phyloP scores from a whole-genome alignment of 192 early-diverging fungal species.

The Linnemannia zychae region DNA sequence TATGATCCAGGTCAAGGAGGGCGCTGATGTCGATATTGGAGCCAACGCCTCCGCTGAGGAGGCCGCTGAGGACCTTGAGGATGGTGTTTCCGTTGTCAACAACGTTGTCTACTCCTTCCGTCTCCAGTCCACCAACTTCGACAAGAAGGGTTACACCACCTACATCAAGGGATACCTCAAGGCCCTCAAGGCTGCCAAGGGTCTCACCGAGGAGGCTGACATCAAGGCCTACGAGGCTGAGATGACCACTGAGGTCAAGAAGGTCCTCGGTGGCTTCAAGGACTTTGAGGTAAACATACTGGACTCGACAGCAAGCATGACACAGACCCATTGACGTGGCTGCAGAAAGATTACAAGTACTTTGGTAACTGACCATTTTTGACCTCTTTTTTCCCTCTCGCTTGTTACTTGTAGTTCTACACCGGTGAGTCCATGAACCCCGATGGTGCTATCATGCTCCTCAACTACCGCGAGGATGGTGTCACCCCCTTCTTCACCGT shows the following conservation, averaged over 20 bases:
- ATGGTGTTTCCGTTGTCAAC: conserved; percentile 77
- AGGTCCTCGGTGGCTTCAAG: conserved; percentile 84
- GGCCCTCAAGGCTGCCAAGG: conserved; percentile 76
- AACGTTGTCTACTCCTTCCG: conserved; percentile 88
- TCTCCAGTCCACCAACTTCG: conserved; percentile 80
- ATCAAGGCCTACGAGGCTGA: conserved; percentile 75
- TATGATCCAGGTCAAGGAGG: conserved; percentile 68
- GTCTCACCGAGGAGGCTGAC: conserved; percentile 67
- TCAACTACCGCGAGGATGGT: conserved; percentile 97
- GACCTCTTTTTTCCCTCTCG: not conserved
- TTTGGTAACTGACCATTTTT: not conserved
- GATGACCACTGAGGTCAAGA: conserved; percentile 77
- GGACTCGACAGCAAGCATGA: not conserved
- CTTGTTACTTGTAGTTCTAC: conserved; percentile 83
- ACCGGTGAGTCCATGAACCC: conserved; percentile 89
- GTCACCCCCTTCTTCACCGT: conserved; percentile 92
- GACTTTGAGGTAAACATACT: conserved; percentile 49
- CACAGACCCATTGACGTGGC: too few species aligned
- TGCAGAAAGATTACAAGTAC: too few species aligned
- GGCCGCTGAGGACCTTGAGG: conserved; percentile 76
- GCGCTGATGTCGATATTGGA: conserved; percentile 87
- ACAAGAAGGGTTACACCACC: conserved; percentile 92
- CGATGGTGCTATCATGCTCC: conserved; percentile 87
- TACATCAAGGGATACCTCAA: conserved; percentile 98
- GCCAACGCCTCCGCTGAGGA: conserved; percentile 94